phyloP scores from a whole-genome alignment of 2,329 filamentous ascomycete species.

The Dissoconium aciculare region DNA sequence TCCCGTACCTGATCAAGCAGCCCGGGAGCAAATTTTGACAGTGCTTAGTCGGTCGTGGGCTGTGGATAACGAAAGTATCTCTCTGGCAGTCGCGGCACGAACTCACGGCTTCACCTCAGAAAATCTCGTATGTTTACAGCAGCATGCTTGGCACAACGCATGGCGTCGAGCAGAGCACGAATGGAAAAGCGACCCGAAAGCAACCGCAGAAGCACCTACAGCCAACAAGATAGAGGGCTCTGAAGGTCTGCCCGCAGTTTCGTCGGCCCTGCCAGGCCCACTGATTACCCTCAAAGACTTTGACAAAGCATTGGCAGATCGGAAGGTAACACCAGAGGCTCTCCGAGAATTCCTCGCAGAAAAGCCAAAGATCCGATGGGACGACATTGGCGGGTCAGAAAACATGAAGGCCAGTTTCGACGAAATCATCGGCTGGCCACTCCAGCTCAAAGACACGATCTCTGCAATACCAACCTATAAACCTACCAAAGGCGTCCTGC shows the following conservation, averaged over 20 bases:
- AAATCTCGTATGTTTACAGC: constrained; percentile 50
- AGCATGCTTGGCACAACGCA: neutral
- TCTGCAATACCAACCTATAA: constrained; percentile 34
- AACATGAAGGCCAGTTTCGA: constrained; percentile 50
- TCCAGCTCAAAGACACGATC: constrained; percentile 41
- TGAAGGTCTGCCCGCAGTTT: neutral
- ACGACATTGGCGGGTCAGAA: constrained; percentile 74
- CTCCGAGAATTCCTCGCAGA: constrained; percentile 84
- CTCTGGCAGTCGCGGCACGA: constrained; percentile 50
- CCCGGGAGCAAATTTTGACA: constrained; percentile 60
- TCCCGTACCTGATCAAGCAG: constrained; percentile 56
- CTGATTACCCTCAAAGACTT: constrained; percentile 41
- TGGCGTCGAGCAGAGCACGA: neutral
- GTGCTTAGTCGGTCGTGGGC: constrained; percentile 39
- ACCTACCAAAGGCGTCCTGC: constrained; percentile 65
- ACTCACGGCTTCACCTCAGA: constrained; percentile 79
- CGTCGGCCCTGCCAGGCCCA: too few species aligned
- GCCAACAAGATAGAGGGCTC: too few species aligned
- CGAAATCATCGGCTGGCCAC: constrained; percentile 43
- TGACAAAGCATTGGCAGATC: constrained; percentile 42
- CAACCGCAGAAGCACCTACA: too few species aligned
- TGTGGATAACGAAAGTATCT: constrained; percentile 33
- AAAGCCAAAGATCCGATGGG: constrained; percentile 73
- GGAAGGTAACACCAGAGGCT: constrained; percentile 59
- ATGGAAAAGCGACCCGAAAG: neutral